Base-by-base conservation (phyloP, 352 stramenopile genomes). In the Globisporangium yorkense region DNA sequence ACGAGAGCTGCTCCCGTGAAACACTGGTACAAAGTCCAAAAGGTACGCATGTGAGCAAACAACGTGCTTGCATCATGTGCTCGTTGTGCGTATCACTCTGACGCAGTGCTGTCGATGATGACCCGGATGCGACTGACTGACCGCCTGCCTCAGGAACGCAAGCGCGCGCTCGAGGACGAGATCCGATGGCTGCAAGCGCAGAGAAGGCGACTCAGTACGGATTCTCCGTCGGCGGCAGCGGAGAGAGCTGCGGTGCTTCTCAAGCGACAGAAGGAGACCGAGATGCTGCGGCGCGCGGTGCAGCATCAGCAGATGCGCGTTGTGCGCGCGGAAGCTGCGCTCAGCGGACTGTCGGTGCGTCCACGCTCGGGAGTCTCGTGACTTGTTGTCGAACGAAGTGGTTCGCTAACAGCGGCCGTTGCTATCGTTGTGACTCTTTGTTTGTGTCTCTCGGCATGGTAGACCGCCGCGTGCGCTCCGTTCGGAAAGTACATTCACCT, bases 401-500 rank as follows among this genome's bases (percentile, higher is more conserved):
- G 1, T 24, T 24, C 21, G 21, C 21, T 24, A 24, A 24, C 21
- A 24, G 21, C 21, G 21, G 21, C 1, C 21, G 21, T 43, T 43
- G 37, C 16, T 43, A 15, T 43, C 37, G 37, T 15, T 43, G 37
- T 18, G 37, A 43, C 37, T 24, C 21, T 24, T 24, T 24, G 21
- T 24, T 24, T 24, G 21, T 24, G 37, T 18, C 37, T 18, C 37
- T 43, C 10, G 37, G 37, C 37, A 15, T 18, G 12, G 37, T 5
- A 43, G 37, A 43, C 37, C 16, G 37, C 16, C 37, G 5, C 10
- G 12, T 4, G 37, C 37, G 10, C 16, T 10, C 39, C 53, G 31
- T 24, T 47, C 45, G 54, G 41, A 24, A 53, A 45, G 45, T 45
- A 37, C 33, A 59, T 59, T 16, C 45, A 37, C 13, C 24, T 59